These are phyloP conservation scores for Ophiostoma perfectum DNA, from an alignment of 2,329 filamentous ascomycete genomes.

Conservation along the genomic window DNA sequence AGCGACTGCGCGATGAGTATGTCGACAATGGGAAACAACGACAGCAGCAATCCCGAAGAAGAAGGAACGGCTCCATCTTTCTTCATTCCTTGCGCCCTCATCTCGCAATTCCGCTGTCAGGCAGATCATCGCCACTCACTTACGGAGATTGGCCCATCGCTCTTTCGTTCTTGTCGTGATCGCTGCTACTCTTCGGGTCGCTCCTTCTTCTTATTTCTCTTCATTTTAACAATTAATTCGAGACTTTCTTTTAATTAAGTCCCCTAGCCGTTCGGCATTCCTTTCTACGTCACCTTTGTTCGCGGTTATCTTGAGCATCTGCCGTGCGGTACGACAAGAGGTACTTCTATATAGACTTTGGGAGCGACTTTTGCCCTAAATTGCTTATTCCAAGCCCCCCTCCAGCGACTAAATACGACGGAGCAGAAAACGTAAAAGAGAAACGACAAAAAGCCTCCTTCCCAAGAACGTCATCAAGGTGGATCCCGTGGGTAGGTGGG, in stretches of 20 bases:
- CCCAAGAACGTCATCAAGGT: constrained; percentile 9
- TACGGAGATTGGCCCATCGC: background rate
- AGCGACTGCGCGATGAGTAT: background rate
- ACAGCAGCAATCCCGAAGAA: background rate
- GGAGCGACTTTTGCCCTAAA: background rate
- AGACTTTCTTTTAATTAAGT: too few relatives aligned
- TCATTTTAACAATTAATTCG: background rate
- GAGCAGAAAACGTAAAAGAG: background rate
- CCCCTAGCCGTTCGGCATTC: too few relatives aligned
- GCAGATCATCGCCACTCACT: background rate
- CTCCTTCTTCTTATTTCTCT: background rate
- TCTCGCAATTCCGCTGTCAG: background rate
- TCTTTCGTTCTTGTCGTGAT: background rate
- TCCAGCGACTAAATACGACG: background rate
- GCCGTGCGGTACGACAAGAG: too few relatives aligned
- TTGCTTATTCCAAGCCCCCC: constrained; percentile 5
- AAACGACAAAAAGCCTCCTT: background rate
- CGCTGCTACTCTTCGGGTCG: background rate
- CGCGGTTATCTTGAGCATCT: too few relatives aligned
- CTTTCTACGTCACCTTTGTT: too few relatives aligned
- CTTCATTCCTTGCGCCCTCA: background rate
- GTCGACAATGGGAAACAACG: background rate
- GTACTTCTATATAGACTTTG: too few relatives aligned
- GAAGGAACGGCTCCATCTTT: background rate
- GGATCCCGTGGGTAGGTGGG: constrained; percentile 4